A percentile compares a stretch with the other conserved stretches of the same genome.
phyloP scores from a whole-genome alignment of 805 yeast species.

The Saccharomycopsis selenospora region DNA sequence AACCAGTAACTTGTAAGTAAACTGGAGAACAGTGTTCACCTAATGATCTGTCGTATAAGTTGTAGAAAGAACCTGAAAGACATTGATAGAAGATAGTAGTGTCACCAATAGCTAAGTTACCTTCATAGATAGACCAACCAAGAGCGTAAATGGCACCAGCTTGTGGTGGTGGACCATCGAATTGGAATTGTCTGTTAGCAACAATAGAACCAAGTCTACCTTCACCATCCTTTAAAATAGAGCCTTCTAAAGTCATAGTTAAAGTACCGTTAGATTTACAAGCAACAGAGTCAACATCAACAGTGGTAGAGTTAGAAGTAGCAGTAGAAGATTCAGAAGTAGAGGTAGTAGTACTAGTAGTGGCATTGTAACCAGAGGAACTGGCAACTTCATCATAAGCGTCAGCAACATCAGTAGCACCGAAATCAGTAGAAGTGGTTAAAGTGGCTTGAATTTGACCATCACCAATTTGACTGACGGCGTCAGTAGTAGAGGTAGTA shows the following conservation, averaged over 20 bases:
- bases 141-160: slow-evolving; percentile 67
- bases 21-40: slow-evolving; percentile 61
- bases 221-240: slow-evolving; percentile 47
- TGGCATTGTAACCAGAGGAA: slow-evolving; percentile 13
- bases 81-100: slow-evolving; percentile 63
- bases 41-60: slow-evolving; percentile 59
- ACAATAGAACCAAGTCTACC: slow-evolving; percentile 76
- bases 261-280: slow-evolving; percentile 46
- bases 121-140: slow-evolving; percentile 56
- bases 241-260: slow-evolving; percentile 44
- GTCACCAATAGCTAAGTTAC: slow-evolving; percentile 57
- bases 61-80: slow-evolving; percentile 69
- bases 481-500: slow-evolving; percentile 30
- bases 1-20: slow-evolving; percentile 50
- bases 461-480: slow-evolving; percentile 40
- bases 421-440: slow-evolving; percentile 27
- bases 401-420: slow-evolving; percentile 31
- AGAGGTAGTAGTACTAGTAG: slow-evolving; percentile 13
- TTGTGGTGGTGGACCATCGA: slow-evolving; percentile 83
- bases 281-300: slow-evolving; percentile 26
- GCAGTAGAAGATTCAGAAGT: slow-evolving; percentile 23
- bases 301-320: slow-evolving; percentile 21
- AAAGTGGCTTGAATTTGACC: slow-evolving; percentile 41
- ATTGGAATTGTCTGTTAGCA: slow-evolving; percentile 79
- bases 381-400: slow-evolving; percentile 32